A percentile compares a stretch with the other conserved stretches of the same genome.
These are phyloP conservation scores for Nitzschia inconspicua DNA, from an alignment of 108 stramenopile species.

Conservation along the genomic window DNA sequence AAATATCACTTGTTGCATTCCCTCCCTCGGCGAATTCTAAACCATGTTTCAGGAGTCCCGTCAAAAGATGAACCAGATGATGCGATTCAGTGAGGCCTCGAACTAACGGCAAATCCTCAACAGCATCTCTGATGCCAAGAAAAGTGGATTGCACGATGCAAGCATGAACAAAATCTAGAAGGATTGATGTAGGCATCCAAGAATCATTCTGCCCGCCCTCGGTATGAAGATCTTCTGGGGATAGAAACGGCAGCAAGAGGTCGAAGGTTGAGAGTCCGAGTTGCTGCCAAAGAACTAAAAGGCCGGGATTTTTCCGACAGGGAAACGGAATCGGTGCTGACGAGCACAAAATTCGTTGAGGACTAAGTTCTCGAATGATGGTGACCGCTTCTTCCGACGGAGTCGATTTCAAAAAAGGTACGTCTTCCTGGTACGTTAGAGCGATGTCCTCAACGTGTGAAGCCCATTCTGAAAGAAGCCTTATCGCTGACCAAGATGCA, in stretches of 20 bases:
- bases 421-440: slow-evolving; percentile 4
- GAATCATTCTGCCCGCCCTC: neutral
- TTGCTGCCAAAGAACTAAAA: slow-evolving; percentile 10
- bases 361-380: slow-evolving; percentile 16
- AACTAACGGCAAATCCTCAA: slow-evolving; percentile 13
- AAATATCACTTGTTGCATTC: too few species aligned
- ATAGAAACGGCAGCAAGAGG: slow-evolving; percentile 23
- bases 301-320: neutral
- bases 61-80: slow-evolving; percentile 8
- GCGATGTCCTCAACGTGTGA: slow-evolving; percentile 27
- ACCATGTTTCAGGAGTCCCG: slow-evolving; percentile 6
- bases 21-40: neutral
- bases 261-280: slow-evolving; percentile 23
- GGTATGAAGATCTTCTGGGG: too few species aligned
- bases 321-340: slow-evolving; percentile 16
- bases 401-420: neutral
- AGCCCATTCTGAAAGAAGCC: slow-evolving; percentile 25
- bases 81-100: slow-evolving; percentile 2
- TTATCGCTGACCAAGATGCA: slow-evolving; percentile 18
- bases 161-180: slow-evolving; percentile 21
- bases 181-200: neutral
- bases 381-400: neutral
- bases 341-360: slow-evolving; percentile 16
- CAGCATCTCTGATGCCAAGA: neutral
- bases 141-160: slow-evolving; percentile 13